Evolutionary conservation across 768 basidiomycete species (phyloP), one percentile per base, ranked within the genome.

Genomic region (Kwoniella heveanensis): DNA sequence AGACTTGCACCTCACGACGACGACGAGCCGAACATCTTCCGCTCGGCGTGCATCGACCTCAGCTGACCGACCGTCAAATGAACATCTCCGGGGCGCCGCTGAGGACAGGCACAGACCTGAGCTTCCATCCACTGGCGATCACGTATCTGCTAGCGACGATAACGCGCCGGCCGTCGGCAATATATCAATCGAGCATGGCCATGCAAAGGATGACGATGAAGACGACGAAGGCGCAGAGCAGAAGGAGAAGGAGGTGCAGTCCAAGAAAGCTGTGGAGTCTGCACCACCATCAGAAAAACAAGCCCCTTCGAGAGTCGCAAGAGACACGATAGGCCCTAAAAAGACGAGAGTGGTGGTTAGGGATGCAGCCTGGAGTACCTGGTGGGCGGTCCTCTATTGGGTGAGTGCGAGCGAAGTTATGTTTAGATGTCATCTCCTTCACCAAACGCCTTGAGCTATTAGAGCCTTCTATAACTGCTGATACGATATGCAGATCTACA

Each of bases 361-460:
- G 36, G 87, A 88, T 67, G 85, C 85, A 1, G 83, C 88, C 19
- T 87, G 86, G 77, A 77, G 83, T 24, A 88, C 88, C 1, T 88
- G 87, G 77, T 84, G 82, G 65, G 86, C 87, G 1, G 82, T 88
- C 26, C 81, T 93, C 13, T 92, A 91, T 80, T 93, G 91, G 79
- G 90, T 90, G 70, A 80, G 85, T 77, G 10, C 10, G 26, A 44
- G 29, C 25, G 48, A n/a, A n/a, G n/a, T n/a, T n/a, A n/a, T n/a
- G n/a, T n/a, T n/a, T n/a, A n/a, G n/a, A n/a, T n/a, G n/a, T n/a
- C n/a, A n/a, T n/a, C n/a, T n/a, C n/a, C n/a, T n/a, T n/a, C n/a
- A n/a, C n/a, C n/a, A n/a, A n/a, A n/a, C 48, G 48, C 22, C 17
- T 22, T 9, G 48, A 19, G 7, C 48, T 22, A 24, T 4, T 49